Conservation (phyloP, 805 yeast genomes). For the Kazachstania kunashirensis region DNA sequence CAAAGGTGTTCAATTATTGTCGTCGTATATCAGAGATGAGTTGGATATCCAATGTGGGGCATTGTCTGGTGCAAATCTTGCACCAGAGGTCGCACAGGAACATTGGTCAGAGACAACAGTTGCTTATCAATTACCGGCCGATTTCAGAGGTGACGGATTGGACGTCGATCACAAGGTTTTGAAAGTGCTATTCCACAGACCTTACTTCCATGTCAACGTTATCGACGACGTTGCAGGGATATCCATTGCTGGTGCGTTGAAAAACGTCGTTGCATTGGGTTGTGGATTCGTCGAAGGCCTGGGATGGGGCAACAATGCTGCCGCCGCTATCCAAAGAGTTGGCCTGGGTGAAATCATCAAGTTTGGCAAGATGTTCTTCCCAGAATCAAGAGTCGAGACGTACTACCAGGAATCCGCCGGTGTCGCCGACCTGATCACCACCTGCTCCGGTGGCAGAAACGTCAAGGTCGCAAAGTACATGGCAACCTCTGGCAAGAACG, state of each 20-base stretch:
- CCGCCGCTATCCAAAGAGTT: conserved; percentile 93
- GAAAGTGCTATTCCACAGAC: conserved; percentile 86
- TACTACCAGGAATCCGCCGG: conserved; percentile 94
- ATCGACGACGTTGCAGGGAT: conserved; percentile 92
- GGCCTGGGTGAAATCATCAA: conserved; percentile 85
- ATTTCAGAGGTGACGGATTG: conserved; percentile 37
- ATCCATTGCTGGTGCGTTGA: conserved; percentile 92
- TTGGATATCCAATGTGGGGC: conserved; percentile 93
- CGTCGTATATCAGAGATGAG: conserved; percentile 67
- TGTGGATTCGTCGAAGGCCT: conserved; percentile 96
- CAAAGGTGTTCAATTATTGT: conserved; percentile 74
- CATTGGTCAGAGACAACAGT: conserved; percentile 98
- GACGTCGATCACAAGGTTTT: conserved; percentile 60
- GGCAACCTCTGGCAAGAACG: conserved; percentile 69
- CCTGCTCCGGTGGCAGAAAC: conserved; percentile 98
- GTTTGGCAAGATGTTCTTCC: conserved; percentile 78
- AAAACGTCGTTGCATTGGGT: conserved; percentile 90
- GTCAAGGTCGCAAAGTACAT: conserved; percentile 81
- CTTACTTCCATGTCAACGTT: conserved; percentile 94
- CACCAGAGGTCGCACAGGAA: conserved; percentile 91
- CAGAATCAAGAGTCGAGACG: conserved; percentile 60
- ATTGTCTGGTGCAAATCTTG: conserved; percentile 92
- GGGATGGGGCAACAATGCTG: conserved; percentile 99
- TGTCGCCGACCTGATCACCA: conserved; percentile 95
- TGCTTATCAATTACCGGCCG: conserved; percentile 70